phyloP scores from a whole-genome alignment of 148 eudicot species.

The Vaccinium vitisidaea region DNA sequence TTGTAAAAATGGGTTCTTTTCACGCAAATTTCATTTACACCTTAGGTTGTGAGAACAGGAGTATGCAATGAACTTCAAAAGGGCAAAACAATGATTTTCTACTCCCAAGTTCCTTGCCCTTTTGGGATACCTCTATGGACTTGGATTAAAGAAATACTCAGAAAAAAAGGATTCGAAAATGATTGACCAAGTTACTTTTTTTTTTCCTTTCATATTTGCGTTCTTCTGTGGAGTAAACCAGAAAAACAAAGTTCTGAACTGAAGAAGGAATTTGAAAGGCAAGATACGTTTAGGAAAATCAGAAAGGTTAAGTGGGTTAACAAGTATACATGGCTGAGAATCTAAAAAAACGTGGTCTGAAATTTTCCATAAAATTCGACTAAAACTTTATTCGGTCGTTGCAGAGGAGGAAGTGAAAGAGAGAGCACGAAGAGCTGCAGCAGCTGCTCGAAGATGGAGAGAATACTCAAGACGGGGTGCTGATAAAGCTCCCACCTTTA shows the following conservation, averaged over 20 bases:
- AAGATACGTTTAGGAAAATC: neutral
- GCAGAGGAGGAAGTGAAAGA: conserved; percentile 86
- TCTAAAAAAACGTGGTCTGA: neutral
- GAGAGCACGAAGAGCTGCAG: conserved; percentile 80
- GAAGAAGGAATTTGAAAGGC: neutral
- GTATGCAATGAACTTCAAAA: neutral
- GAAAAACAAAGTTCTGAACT: neutral
- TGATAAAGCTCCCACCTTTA: conserved; percentile 70
- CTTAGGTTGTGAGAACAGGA: neutral
- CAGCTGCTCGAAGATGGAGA: conserved; percentile 96
- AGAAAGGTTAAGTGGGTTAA: neutral
- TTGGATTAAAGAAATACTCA: neutral
- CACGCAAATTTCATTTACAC: neutral
- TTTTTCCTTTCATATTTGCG: neutral
- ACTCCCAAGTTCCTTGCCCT: too few relatives aligned
- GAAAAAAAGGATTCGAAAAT: neutral
- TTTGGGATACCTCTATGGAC: neutral
- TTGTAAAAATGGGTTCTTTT: neutral
- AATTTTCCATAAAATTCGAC: neutral
- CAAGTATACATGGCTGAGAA: neutral
- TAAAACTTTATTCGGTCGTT: neutral
- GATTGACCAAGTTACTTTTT: neutral
- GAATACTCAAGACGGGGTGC: conserved; percentile 87
- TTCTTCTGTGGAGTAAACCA: neutral
- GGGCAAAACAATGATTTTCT: neutral